Percentiles rank a stretch among this genome's conserved stretches.
Conservation (phyloP, 331 rosid species). For the Malus hybrid region DNA sequence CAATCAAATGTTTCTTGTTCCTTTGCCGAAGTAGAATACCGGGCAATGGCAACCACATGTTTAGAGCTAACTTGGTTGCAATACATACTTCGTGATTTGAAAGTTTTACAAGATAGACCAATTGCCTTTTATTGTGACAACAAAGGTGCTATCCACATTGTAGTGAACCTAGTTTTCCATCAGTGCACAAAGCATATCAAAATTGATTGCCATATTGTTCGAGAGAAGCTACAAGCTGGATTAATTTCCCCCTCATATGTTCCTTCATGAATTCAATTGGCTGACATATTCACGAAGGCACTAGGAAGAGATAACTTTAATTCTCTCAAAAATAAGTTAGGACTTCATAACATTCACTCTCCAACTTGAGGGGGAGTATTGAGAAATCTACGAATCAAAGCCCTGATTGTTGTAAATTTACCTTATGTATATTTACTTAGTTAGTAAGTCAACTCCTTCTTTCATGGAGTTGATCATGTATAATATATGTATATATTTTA, state of each 20-base stretch:
- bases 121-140: neutral
- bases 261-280: neutral
- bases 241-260: neutral
- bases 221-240: neutral
- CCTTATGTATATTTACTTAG: too few relatives aligned
- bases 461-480: too few relatives aligned
- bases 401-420: too few relatives aligned
- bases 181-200: neutral
- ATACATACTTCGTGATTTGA: neutral
- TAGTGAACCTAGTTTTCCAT: neutral
- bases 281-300: neutral
- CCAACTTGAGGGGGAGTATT: too few relatives aligned
- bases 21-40: neutral
- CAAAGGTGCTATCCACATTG: neutral
- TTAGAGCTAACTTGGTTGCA: neutral
- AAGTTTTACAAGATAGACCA: neutral
- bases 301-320: neutral
- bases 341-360: too few relatives aligned
- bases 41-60: neutral
- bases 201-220: neutral
- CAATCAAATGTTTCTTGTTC: neutral
- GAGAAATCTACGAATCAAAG: neutral
- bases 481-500: too few relatives aligned
- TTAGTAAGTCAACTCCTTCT: too few relatives aligned
- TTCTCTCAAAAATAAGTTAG: too few relatives aligned